Conservation (phyloP, 148 eudicot species). For the Fagopyrum esculentum region DNA sequence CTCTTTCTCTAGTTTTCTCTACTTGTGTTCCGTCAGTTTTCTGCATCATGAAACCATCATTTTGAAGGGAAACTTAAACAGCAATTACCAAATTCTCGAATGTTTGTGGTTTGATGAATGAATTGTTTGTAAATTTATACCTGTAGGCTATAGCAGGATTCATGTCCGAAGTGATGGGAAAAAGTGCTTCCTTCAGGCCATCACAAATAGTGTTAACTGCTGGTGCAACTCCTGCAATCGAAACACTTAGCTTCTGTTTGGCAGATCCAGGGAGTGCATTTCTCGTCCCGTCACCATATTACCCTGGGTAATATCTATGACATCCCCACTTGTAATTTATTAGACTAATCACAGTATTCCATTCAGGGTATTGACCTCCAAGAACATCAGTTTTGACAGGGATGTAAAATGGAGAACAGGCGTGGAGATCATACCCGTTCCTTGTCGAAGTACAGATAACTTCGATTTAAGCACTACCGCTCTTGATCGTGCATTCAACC, state of each 20-base stretch:
- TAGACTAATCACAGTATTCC: constrained; percentile 1
- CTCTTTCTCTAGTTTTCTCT: not conserved
- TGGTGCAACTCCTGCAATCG: constrained; percentile 69
- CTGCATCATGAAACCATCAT: not conserved
- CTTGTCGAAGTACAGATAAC: constrained; percentile 86
- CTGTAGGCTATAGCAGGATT: constrained; percentile 69
- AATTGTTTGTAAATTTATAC: not conserved
- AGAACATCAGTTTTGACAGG: constrained; percentile 59
- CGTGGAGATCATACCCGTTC: constrained; percentile 81
- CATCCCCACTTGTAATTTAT: not conserved
- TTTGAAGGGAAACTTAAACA: not conserved
- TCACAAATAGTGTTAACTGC: constrained; percentile 62
- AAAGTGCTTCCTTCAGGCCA: constrained; percentile 48
- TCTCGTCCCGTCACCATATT: constrained; percentile 87
- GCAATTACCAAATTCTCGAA: not conserved
- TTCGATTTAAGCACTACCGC: constrained; percentile 50
- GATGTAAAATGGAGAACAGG: constrained; percentile 88
- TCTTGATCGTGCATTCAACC: constrained; percentile 74
- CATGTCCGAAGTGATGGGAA: constrained; percentile 59
- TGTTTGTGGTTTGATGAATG: not conserved
- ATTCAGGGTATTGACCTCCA: constrained; percentile 12
- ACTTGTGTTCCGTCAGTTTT: not conserved
- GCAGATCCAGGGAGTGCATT: constrained; percentile 93
- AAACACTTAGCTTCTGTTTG: constrained; percentile 74
- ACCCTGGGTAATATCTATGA: constrained; percentile 53